phyloP scores from a whole-genome alignment of 2,329 filamentous ascomycete species.

The Chalaropsis ovoidea region DNA sequence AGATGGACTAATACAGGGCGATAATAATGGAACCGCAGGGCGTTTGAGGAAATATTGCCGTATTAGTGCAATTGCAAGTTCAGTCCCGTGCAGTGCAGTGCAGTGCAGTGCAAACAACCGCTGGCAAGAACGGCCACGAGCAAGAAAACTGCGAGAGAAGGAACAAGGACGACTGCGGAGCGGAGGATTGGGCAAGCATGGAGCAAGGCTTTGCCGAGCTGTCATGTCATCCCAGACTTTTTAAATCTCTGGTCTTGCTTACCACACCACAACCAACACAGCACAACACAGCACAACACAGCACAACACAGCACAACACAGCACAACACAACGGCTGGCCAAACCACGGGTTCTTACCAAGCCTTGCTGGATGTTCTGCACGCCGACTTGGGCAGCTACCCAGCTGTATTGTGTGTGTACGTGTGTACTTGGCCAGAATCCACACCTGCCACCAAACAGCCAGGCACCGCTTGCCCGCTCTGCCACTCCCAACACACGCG shows the following conservation, averaged over 20 bases:
- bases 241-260: not conserved
- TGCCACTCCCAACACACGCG: too few relatives aligned
- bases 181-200: conserved; percentile 8
- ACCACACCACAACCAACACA: too few relatives aligned
- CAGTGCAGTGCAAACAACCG: not conserved
- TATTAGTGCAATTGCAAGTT: not conserved
- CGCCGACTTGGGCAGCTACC: too few relatives aligned
- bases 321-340: too few relatives aligned
- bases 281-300: too few relatives aligned
- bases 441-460: not conserved
- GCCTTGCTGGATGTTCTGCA: too few relatives aligned
- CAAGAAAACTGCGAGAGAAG: not conserved
- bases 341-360: too few relatives aligned
- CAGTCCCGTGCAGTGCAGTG: not conserved
- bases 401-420: too few relatives aligned
- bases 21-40: not conserved
- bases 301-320: too few relatives aligned
- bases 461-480: not conserved
- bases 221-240: conserved; percentile 8
- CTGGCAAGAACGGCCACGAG: too few relatives aligned
- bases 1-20: not conserved
- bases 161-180: not conserved
- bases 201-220: conserved; percentile 13
- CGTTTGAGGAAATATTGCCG: not conserved
- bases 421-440: too few relatives aligned